phyloP scores from a whole-genome alignment of 805 yeast species.

The Helenozyma baotianmanensis region DNA sequence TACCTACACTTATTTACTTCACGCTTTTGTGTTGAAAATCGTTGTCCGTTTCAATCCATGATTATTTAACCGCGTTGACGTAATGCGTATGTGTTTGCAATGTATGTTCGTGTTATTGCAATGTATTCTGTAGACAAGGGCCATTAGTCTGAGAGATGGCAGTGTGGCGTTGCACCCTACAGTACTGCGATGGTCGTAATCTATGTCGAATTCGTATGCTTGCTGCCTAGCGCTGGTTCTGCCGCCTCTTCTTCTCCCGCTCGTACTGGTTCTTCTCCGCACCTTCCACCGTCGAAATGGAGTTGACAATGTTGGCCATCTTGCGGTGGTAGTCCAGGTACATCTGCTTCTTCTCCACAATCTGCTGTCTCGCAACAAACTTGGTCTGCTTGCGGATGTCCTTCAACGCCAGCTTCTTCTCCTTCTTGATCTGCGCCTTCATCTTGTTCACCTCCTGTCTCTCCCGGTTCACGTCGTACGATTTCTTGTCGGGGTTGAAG shows the following conservation, averaged over 20 bases:
- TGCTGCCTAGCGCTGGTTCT: conserved; percentile 28
- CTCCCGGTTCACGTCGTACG: conserved; percentile 77
- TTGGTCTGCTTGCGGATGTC: conserved; percentile 86
- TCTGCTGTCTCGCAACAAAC: conserved; percentile 82
- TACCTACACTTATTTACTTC: background rate
- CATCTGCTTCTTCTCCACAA: conserved; percentile 68
- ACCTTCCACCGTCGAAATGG: conserved; percentile 91
- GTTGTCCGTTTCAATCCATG: background rate
- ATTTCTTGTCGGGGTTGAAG: conserved; percentile 92
- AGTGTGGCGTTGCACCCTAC: too few species aligned
- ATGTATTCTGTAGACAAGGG: too few species aligned
- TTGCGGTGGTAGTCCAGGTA: conserved; percentile 81
- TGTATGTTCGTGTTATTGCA: too few species aligned
- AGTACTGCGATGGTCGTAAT: too few species aligned
- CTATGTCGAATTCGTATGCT: too few species aligned
- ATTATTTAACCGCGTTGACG: background rate
- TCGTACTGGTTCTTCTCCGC: conserved; percentile 91
- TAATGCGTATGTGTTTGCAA: too few species aligned
- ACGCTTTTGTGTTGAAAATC: too few species aligned
- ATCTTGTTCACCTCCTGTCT: conserved; percentile 82
- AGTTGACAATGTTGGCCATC: conserved; percentile 81
- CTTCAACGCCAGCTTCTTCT: conserved; percentile 79
- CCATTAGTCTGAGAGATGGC: too few species aligned
- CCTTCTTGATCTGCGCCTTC: conserved; percentile 83
- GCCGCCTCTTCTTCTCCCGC: conserved; percentile 69